Percentiles rank a stretch among this genome's conserved stretches.
These are phyloP conservation scores for Wickerhamiella dianesei DNA, from an alignment of 805 yeast genomes.

Conservation along the genomic window DNA sequence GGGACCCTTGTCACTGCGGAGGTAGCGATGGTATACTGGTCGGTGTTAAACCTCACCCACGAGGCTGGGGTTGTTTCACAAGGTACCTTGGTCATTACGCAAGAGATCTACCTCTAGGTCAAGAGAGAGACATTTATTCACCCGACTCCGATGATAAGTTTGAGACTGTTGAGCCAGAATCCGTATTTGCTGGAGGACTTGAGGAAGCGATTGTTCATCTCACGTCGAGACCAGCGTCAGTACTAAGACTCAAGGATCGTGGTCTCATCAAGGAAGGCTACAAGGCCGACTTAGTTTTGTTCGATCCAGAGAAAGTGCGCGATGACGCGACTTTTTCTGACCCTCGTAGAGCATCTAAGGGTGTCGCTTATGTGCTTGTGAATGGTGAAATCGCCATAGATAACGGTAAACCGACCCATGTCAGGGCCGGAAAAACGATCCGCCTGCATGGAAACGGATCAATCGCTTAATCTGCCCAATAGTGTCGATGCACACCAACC, in stretches of 20 bases:
- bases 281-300: constrained; percentile 11
- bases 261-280: constrained; percentile 4
- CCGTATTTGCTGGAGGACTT: constrained; percentile 8
- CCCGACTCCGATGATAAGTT: constrained; percentile 1
- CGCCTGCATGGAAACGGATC: neutral
- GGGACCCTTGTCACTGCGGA: constrained; percentile 10
- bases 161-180: constrained; percentile 2
- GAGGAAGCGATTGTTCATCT: constrained; percentile 11
- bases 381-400: constrained; percentile 11
- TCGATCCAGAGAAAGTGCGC: constrained; percentile 9
- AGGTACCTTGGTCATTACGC: constrained; percentile 13
- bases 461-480: too few species aligned
- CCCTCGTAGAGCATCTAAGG: constrained; percentile 6
- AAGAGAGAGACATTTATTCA: constrained; percentile 9
- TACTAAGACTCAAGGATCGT: constrained; percentile 7
- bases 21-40: constrained; percentile 14
- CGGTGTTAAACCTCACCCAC: constrained; percentile 12
- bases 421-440: constrained; percentile 2
- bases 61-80: constrained; percentile 13
- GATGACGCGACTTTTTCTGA: constrained; percentile 9
- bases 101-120: constrained; percentile 10
- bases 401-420: constrained; percentile 8
- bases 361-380: constrained; percentile 8
- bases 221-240: constrained; percentile 9
- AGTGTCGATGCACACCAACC: too few species aligned